A percentile compares a stretch with the other conserved stretches of the same genome.
Evolutionary conservation across 257 asterid species (phyloP).

Genomic region (Mitragyna speciosa): DNA sequence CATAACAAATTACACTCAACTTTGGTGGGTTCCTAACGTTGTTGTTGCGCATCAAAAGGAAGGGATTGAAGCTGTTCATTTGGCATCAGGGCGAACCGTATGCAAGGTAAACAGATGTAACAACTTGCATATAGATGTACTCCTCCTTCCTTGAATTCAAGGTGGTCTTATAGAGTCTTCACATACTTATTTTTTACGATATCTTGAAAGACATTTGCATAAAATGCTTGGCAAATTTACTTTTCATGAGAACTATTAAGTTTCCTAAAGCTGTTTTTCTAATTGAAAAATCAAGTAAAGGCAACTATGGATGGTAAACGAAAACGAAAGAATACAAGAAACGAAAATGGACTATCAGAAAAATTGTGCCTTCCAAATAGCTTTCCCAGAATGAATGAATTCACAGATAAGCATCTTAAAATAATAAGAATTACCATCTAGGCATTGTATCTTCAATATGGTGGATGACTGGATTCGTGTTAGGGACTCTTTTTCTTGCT

Average conservation of each 20-base stretch:
- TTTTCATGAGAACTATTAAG: not conserved
- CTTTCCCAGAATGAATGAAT: not conserved
- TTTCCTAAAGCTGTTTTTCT: not conserved
- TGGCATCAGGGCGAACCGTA: slow-evolving; percentile 93
- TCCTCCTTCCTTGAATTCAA: not conserved
- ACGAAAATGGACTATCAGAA: not conserved
- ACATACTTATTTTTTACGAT: not conserved
- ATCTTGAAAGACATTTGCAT: not conserved
- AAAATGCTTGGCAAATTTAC: not conserved
- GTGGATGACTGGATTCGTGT: not conserved
- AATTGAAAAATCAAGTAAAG: not conserved
- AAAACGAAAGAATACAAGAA: too few species aligned
- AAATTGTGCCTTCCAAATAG: not conserved
- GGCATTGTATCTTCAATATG: not conserved
- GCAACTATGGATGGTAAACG: not conserved
- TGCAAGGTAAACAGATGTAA: slow-evolving; percentile 65
- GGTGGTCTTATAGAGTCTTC: not conserved
- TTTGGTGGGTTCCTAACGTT: slow-evolving; percentile 99
- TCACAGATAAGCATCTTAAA: not conserved
- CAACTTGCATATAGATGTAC: not conserved
- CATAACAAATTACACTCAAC: slow-evolving; percentile 89
- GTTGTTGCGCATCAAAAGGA: slow-evolving; percentile 93
- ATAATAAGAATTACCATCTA: not conserved
- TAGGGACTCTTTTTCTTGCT: not conserved
- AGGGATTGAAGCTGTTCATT: slow-evolving; percentile 96